phyloP scores from a whole-genome alignment of 129 eudicot species.

The carrot (Daucus carota) region DH1_v3.0 NC_030383.2:41457501-41458000 shows the following conservation, averaged over 20 bases:
- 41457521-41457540: neutral
- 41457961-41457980: slow-evolving; percentile 80
- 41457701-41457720: slow-evolving; percentile 81
- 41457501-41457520: neutral
- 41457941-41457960: slow-evolving; percentile 69
- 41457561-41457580: slow-evolving; percentile 18
- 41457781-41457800: slow-evolving; percentile 71
- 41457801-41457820: slow-evolving; percentile 69
- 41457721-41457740: slow-evolving; percentile 99
- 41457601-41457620: slow-evolving; percentile 88
- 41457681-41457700: slow-evolving; percentile 83
- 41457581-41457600: slow-evolving; percentile 75
- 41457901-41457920: slow-evolving; percentile 25
- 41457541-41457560: neutral
- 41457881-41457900: too few relatives aligned
- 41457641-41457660: slow-evolving; percentile 48
- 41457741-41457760: slow-evolving; percentile 84
- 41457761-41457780: slow-evolving; percentile 65
- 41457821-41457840: slow-evolving; percentile 42
- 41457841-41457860: neutral
- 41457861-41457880: neutral
- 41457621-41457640: slow-evolving; percentile 85
- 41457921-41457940: slow-evolving; percentile 80
- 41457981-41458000: slow-evolving; percentile 66
- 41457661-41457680: slow-evolving; percentile 83